These are phyloP conservation scores for Kwoniella newhampshirensis DNA, from an alignment of 768 basidiomycete genomes.

Conservation along the genomic window DNA sequence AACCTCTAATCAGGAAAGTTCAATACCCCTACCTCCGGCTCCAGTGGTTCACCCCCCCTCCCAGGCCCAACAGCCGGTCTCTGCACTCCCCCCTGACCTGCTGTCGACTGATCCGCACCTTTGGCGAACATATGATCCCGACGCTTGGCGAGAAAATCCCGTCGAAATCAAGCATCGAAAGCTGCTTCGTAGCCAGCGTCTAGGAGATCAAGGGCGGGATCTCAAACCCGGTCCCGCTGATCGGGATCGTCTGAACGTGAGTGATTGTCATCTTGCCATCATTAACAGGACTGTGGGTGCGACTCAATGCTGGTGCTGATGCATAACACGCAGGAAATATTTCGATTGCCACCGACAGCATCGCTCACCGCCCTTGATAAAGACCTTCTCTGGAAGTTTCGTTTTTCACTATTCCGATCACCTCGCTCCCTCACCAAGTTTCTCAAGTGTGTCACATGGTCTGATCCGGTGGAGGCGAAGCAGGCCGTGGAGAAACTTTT, in stretches of 20 bases:
- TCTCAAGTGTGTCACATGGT: slow-evolving; percentile 95
- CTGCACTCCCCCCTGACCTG: slow-evolving; percentile 54
- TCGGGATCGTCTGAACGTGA: slow-evolving; percentile 83
- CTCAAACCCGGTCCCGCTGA: slow-evolving; percentile 96
- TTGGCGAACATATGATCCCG: slow-evolving; percentile 89
- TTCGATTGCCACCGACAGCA: slow-evolving; percentile 87
- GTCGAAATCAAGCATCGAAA: slow-evolving; percentile 96
- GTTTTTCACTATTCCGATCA: slow-evolving; percentile 83
- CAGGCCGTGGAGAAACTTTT: slow-evolving; percentile 95
- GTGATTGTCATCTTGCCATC: slow-evolving; percentile 48
- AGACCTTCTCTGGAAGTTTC: slow-evolving; percentile 96
- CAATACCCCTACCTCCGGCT: slow-evolving; percentile 43
- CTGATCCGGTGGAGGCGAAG: slow-evolving; percentile 91
- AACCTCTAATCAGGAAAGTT: slow-evolving; percentile 34
- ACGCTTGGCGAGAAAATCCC: slow-evolving; percentile 86
- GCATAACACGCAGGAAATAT: slow-evolving; percentile 64
- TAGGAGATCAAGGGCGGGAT: slow-evolving; percentile 90
- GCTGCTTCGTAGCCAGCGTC: slow-evolving; percentile 88
- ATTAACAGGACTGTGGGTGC: background rate
- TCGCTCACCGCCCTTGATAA: slow-evolving; percentile 86
- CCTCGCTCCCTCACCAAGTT: slow-evolving; percentile 90
- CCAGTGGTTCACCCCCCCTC: slow-evolving; percentile 34
- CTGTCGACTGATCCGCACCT: slow-evolving; percentile 65
- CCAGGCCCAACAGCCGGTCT: slow-evolving; percentile 28
- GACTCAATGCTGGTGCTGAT: background rate